phyloP scores from a whole-genome alignment of 1,284 basidiomycete species.

The Cutaneotrichosporon curvatum region DNA sequence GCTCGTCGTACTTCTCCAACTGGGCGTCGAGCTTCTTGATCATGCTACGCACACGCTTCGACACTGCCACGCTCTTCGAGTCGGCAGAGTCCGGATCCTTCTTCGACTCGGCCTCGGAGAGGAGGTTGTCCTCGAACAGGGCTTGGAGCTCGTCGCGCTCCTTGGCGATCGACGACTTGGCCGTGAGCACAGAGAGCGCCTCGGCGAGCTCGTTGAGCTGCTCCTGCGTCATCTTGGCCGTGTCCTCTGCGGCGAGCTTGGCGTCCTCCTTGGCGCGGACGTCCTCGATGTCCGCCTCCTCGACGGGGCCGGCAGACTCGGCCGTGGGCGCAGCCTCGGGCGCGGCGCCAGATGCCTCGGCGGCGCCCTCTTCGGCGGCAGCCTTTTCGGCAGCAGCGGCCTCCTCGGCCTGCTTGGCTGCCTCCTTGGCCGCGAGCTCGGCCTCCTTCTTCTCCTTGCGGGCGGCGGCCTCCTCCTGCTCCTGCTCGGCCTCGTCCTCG shows the following conservation, averaged over 20 bases:
- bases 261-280: constrained; percentile 12
- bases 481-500: constrained; percentile 97
- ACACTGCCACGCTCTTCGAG: constrained; percentile 53
- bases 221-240: constrained; percentile 93
- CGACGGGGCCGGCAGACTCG: constrained; percentile 1
- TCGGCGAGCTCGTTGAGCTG: constrained; percentile 91
- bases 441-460: constrained; percentile 75
- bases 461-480: constrained; percentile 88
- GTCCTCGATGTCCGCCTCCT: constrained; percentile 9
- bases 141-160: constrained; percentile 85
- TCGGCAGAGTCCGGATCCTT: constrained; percentile 43
- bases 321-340: not conserved
- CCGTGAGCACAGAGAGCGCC: constrained; percentile 81
- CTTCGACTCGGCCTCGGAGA: constrained; percentile 63
- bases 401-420: constrained; percentile 51
- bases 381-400: constrained; percentile 50
- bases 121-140: constrained; percentile 85
- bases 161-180: constrained; percentile 94
- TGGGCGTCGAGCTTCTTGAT: constrained; percentile 92
- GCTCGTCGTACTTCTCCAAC: constrained; percentile 82
- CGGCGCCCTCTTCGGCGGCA: constrained; percentile 1
- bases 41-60: constrained; percentile 92
- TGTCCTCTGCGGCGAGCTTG: constrained; percentile 48
- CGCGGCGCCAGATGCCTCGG: not conserved
- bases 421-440: constrained; percentile 54